These are phyloP conservation scores for Quercus robur DNA, from an alignment of 306 rosid species.

Conservation along the genomic window DNA sequence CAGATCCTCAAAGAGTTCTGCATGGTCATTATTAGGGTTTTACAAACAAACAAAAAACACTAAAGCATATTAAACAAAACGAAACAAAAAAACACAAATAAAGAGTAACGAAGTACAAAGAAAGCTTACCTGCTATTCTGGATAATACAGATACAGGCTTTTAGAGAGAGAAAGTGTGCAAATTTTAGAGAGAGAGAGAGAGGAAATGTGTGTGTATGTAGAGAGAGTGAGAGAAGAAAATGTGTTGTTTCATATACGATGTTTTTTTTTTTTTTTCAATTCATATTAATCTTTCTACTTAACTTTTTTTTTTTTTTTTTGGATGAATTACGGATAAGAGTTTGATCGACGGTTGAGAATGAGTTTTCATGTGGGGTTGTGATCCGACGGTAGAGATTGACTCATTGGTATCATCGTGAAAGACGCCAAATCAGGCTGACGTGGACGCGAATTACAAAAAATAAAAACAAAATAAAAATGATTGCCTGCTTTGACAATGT, in stretches of 20 bases:
- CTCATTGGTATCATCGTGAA: conserved; percentile 32
- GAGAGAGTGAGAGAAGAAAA: neutral
- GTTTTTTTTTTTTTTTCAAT: neutral
- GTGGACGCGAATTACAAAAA: conserved; percentile 15
- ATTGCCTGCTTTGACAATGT: conserved; percentile 6
- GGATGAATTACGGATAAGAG: conserved; percentile 45
- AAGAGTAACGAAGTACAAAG: conserved; percentile 1
- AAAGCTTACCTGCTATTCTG: conserved; percentile 43
- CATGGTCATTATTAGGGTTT: conserved; percentile 43
- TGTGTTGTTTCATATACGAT: neutral
- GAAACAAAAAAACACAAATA: neutral
- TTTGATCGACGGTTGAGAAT: conserved; percentile 22
- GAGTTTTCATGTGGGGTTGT: neutral
- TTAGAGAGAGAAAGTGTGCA: conserved; percentile 9
- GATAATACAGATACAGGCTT: neutral
- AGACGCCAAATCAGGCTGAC: conserved; percentile 33
- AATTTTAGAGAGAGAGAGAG: conserved; percentile 2
- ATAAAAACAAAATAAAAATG: neutral
- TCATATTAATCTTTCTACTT: neutral
- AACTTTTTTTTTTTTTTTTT: no score
- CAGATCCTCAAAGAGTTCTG: conserved; percentile 22
- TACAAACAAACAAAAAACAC: neutral
- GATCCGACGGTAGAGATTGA: conserved; percentile 39
- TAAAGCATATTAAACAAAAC: neutral
- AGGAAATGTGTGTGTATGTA: neutral